Base-by-base conservation (phyloP, 768 basidiomycete species). In the Amyloporia xantha region DNA sequence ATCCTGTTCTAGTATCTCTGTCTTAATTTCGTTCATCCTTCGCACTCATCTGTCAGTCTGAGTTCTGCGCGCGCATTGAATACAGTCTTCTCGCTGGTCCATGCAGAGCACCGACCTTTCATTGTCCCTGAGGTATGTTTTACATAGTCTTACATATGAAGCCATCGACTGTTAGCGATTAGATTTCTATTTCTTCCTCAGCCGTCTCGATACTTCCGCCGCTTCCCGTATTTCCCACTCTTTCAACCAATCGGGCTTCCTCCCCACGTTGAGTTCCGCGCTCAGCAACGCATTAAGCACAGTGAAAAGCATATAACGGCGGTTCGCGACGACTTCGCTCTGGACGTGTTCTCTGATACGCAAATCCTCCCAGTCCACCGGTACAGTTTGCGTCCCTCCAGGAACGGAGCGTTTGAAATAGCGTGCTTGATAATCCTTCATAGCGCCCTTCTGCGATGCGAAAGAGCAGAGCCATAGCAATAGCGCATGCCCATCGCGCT, bases 341-440 rank as follows among this genome's bases (percentile, higher is more conserved):
- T 3, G 4, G 2, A 24, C 21, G 33, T 28, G 36, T 21, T 45
- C 44, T 13, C 28, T n/a, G 20, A 45, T 45, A 19, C 44, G 28
- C 20, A 36, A 33, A n/a, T 45, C 44, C 6, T 36, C 44, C 44
- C 44, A 45, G 44, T 45, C 44, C 20, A 45, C 20, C n/a, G n/a
- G n/a, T n/a, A n/a, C n/a, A n/a, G n/a, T n/a, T n/a, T n/a, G n/a
- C n/a, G n/a, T n/a, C n/a, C n/a, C n/a, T n/a, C n/a, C n/a, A n/a
- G n/a, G n/a, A n/a, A n/a, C n/a, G n/a, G n/a, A n/a, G 38, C 19
- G 10, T 9, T 17, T 17, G 38, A 39, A 39, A 17, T 10, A 39
- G 7, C 19, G 7, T 21, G 38, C 9, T 9, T 21, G 38, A 19
- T 39, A 39, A 9, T 39, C 20, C 20, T 39, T 19, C 10, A 39